Percentiles rank a stretch among this genome's conserved stretches.
Conservation (phyloP, 176 grass and related monocot genomes). For the Eremochloa ophiuroides region DNA sequence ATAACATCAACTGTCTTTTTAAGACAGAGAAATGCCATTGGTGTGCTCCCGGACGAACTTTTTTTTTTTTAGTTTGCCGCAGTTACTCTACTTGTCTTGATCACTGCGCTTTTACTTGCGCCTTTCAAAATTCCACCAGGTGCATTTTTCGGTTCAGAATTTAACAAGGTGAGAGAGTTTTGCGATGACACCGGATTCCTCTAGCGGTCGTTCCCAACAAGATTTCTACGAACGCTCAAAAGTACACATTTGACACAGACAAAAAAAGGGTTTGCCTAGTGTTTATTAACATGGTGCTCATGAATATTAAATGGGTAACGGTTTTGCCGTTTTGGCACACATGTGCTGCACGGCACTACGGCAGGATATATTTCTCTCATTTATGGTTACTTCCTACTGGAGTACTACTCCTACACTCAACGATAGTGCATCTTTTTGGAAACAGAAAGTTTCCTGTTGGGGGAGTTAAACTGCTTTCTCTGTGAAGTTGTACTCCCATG, state of each 20-base stretch:
- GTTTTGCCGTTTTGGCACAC: not conserved
- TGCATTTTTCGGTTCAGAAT: not conserved
- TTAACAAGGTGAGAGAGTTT: too few species aligned
- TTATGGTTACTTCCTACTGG: not conserved
- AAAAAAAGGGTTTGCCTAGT: not conserved
- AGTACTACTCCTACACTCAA: too few species aligned
- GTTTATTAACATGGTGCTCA: not conserved
- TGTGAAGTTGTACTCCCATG: too few species aligned
- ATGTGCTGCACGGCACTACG: not conserved
- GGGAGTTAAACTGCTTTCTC: not conserved
- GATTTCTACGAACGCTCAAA: not conserved
- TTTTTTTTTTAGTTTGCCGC: not conserved
- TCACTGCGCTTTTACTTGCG: not conserved
- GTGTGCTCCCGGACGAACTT: not conserved
- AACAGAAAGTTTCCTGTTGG: not conserved
- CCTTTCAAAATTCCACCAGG: not conserved
- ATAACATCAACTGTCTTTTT: too few species aligned
- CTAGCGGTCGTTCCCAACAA: not conserved
- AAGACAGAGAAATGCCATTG: too few species aligned
- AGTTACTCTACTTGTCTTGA: not conserved
- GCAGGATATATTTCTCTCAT: not conserved
- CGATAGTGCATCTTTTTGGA: not conserved
- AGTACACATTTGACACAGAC: not conserved
- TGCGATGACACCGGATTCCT: too few species aligned
- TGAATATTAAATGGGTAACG: not conserved